Base-by-base conservation (phyloP, 176 grass and related monocot genomes). In the Oryza longistaminata region DNA sequence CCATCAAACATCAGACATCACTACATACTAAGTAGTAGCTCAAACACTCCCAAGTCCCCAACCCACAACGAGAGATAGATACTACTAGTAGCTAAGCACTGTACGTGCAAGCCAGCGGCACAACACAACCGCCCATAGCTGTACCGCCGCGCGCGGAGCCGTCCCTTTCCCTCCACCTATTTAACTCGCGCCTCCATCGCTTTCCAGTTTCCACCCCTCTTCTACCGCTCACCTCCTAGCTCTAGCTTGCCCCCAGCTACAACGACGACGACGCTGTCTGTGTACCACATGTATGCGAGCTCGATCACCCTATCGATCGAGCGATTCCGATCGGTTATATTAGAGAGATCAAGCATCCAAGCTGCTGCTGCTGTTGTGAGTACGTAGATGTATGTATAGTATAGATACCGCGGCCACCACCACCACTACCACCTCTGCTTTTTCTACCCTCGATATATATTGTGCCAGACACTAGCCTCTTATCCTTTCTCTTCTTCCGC, bases 111-210 rank as follows among this genome's bases (percentile, higher is more conserved):
- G 35, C 35, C 7, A 37, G 83, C 77, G 45, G 91, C 65, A 68
- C 16, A 16, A 9, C 39, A 40, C 39, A 40, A 66, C 75, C 61
- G 83, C 84, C 80, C 81, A 87, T 68, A 71, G 70, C 66, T 79
- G 91, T 74, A 82, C 6, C 5, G 34, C 48, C 40, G 79, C 86
- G 34, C 74, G 68, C 69, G 24, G n/a, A 34, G 62, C 31, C 75
- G 75, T 90, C 89, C 64, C 44, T 87, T 83, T 83, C 85, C 27
- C 25, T 29, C 70, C 42, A 70, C 70, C 75, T 70, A 83, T 87
- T 90, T 44, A 87, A 70, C 80, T 80, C 74, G 84, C 80, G 68
- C 80, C 74, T 73, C 88, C 75, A 21, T 83, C 89, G 80, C 84
- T 87, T 73, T 87, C 87, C 81, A 4, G 11, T 31, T 31, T 31